Percentiles rank a stretch among this genome's conserved stretches.
phyloP scores from a whole-genome alignment of 2,329 filamentous ascomycete genomes.

The Endothia cerciana region DNA sequence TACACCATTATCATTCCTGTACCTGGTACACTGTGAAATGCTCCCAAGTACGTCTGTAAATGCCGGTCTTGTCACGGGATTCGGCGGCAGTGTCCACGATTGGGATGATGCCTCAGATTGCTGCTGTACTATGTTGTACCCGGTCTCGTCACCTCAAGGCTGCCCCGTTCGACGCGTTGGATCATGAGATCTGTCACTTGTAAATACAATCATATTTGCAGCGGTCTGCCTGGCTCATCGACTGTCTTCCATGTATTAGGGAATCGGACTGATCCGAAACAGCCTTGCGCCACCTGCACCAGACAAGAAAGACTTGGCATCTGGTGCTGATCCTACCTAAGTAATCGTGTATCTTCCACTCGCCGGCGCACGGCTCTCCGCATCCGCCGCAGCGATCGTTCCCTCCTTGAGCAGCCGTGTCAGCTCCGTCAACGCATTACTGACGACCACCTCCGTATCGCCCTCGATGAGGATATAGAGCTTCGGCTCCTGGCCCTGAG shows the following conservation, averaged over 20 bases:
- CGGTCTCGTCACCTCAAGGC: not conserved
- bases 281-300: not conserved
- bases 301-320: no score
- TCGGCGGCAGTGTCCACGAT: not conserved
- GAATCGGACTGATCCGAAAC: not conserved
- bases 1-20: not conserved
- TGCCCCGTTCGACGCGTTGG: not conserved
- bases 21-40: no score
- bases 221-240: not conserved
- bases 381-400: conserved; percentile 85
- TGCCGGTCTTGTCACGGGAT: not conserved
- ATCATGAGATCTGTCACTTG: not conserved
- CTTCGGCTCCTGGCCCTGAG: conserved; percentile 79
- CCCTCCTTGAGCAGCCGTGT: conserved; percentile 88
- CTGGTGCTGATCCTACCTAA: conserved; percentile 40
- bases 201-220: not conserved
- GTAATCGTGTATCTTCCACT: conserved; percentile 87
- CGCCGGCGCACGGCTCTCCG: conserved; percentile 77
- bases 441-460: conserved; percentile 91
- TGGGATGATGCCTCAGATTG: not conserved
- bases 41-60: no score
- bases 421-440: conserved; percentile 86
- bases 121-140: not conserved
- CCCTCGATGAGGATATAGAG: conserved; percentile 97
- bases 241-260: not conserved